phyloP scores from a whole-genome alignment of 495 filamentous ascomycete genomes.

The Aspergillus sparsus region DNA sequence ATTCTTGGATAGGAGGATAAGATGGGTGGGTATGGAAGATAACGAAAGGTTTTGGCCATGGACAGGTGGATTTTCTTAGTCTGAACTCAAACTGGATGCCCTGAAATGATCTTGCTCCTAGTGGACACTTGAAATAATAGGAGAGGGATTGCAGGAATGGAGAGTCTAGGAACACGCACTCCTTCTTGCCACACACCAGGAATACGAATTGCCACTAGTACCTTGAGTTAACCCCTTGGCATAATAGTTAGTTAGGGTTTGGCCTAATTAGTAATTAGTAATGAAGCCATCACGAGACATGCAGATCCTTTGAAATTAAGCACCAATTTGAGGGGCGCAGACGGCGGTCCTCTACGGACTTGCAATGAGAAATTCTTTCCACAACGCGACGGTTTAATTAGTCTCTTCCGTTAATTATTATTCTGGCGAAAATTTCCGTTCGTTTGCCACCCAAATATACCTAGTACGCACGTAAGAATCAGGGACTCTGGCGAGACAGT shows the following conservation, averaged over 20 bases:
- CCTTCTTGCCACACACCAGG: not conserved
- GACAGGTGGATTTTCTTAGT: not conserved
- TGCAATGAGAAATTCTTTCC: not conserved
- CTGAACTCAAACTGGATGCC: constrained; percentile 1
- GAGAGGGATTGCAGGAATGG: not conserved
- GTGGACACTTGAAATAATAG: not conserved
- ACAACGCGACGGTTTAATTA: not conserved
- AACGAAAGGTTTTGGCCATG: not conserved
- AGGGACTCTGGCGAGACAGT: too few species aligned
- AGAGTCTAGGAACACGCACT: not conserved
- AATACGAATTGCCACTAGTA: not conserved
- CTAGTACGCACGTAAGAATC: too few species aligned
- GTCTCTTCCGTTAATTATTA: too few species aligned
- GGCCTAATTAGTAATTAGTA: constrained; percentile 1
- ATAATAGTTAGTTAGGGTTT: too few species aligned
- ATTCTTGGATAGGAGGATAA: constrained; percentile 8
- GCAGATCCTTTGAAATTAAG: not conserved
- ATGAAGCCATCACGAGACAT: constrained; percentile 1
- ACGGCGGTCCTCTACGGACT: not conserved
- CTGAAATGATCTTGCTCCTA: not conserved
- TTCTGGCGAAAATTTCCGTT: too few species aligned
- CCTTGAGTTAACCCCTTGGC: not conserved
- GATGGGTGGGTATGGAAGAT: not conserved
- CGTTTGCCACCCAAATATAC: too few species aligned
- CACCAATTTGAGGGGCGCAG: not conserved